phyloP scores from a whole-genome alignment of 2,329 filamentous ascomycete genomes.

The Diaporthe batatas region DNA sequence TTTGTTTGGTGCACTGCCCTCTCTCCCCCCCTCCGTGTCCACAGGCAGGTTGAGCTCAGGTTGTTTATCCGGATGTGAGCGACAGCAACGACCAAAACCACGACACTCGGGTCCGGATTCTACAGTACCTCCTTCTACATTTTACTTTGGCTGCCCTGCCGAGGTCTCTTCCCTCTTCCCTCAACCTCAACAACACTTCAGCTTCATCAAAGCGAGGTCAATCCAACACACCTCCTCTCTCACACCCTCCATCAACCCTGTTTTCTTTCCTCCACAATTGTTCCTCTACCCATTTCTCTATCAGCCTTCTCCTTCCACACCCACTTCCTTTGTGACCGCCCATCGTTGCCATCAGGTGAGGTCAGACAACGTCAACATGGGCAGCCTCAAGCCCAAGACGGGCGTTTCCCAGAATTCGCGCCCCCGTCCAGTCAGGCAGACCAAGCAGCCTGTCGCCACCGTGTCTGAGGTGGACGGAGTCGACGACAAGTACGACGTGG shows the following conservation, averaged over 20 bases:
- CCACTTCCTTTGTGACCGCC: background rate
- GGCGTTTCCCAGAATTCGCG: constrained; percentile 5
- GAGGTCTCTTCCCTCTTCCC: background rate
- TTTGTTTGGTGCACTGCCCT: background rate
- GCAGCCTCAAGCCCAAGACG: constrained; percentile 19
- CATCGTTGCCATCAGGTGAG: background rate
- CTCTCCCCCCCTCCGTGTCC: background rate
- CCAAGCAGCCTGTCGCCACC: constrained; percentile 30
- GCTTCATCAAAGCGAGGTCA: constrained; percentile 1
- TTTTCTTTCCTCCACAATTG: background rate
- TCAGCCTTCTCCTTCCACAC: background rate
- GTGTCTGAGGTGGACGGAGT: constrained; percentile 40
- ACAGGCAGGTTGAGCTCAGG: background rate
- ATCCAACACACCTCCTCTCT: constrained; percentile 1
- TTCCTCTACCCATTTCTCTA: background rate
- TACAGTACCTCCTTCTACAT: background rate
- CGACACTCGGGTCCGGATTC: background rate
- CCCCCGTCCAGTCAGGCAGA: constrained; percentile 5
- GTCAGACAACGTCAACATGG: constrained; percentile 12
- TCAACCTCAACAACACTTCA: background rate
- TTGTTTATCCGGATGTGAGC: background rate
- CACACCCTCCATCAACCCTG: background rate
- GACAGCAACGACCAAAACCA: too few relatives aligned
- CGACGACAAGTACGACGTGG: constrained; percentile 38
- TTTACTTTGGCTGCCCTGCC: background rate